Conservation (phyloP, 169 alveolate genomes). For the Eimeria necatrix region DNA sequence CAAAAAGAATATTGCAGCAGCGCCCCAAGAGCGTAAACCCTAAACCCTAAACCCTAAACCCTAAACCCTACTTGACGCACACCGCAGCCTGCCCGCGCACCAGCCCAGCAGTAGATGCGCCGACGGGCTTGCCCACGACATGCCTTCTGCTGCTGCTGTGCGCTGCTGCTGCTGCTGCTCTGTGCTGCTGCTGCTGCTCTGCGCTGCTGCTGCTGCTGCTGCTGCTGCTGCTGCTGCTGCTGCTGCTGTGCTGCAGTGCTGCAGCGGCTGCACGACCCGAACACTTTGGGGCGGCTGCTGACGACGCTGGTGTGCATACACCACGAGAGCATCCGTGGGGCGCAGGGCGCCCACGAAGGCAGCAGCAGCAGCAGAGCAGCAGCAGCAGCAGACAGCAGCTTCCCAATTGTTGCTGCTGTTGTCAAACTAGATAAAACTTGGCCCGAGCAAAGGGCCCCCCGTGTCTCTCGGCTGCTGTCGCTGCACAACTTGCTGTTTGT, state of each 20-base stretch:
- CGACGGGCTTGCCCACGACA: too few relatives aligned
- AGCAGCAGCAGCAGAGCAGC: too few relatives aligned
- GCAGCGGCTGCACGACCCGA: not conserved
- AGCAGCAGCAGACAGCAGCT: not conserved
- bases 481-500: conserved; percentile 46
- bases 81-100: too few relatives aligned
- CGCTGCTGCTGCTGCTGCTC: not conserved
- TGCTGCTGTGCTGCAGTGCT: too few relatives aligned
- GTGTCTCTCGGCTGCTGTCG: conserved; percentile 20
- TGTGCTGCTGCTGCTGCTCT: not conserved
- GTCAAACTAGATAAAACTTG: conserved; percentile 40
- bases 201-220: too few relatives aligned
- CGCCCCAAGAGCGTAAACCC: too few relatives aligned
- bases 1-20: not conserved
- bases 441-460: conserved; percentile 21
- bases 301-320: not conserved
- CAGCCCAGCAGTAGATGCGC: too few relatives aligned
- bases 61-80: too few relatives aligned
- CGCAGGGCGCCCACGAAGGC: not conserved
- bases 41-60: too few relatives aligned
- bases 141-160: too few relatives aligned
- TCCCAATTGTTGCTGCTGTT: conserved; percentile 13
- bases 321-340: conserved; percentile 6
- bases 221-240: too few relatives aligned
- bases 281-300: not conserved